Evolutionary conservation across 768 basidiomycete species (phyloP), one percentile per base, ranked within the genome.

Genomic region (Cystofilobasidium macerans): DNA sequence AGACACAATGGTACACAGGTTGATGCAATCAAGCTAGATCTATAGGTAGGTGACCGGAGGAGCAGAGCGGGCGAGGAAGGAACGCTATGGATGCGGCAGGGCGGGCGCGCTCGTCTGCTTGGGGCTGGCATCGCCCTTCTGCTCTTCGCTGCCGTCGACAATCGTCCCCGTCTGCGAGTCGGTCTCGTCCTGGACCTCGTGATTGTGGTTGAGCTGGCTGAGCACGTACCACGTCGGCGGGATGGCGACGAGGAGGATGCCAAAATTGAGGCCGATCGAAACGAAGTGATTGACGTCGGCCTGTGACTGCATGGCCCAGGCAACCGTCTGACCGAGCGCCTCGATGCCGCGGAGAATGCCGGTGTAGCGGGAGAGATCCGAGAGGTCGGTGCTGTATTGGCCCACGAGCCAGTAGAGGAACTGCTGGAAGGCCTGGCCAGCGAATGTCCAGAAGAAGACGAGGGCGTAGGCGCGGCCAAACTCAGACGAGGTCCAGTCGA

Each of bases 261-360:
- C 63, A 22, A 64, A 64, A 56, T 64, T 64, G 36, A 64, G 53
- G 12, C 63, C 63, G 42, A 64, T 64, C 36, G 63, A 32, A 36
- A 53, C 42, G n/a, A 58, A 57, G 63, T 20, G 2, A 43, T 54
- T 57, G 56, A 64, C 54, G 7, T 57, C 26, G 42, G 28, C 28
- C 32, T 64, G 24, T 4, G 63, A 64, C 7, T 53, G 51, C 32
- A 64, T 22, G 26, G 72, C 72, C 72, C 72, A 73, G 22, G 71
- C 72, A 57, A 73, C 70, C 16, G 72, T 73, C 57, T 73, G 72
- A 22, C 72, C 72, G 35, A 73, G 51, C 2, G 72, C 72, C 60
- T 73, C 72, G 40, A 73, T 61, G 56, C 69, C 70, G 47, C 72
- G 45, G 53, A 73, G 67, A 48, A 73, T 69, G 63, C 72, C 72